Base-by-base conservation (phyloP, 345 rosid genomes). In the Camelina laxa region DNA sequence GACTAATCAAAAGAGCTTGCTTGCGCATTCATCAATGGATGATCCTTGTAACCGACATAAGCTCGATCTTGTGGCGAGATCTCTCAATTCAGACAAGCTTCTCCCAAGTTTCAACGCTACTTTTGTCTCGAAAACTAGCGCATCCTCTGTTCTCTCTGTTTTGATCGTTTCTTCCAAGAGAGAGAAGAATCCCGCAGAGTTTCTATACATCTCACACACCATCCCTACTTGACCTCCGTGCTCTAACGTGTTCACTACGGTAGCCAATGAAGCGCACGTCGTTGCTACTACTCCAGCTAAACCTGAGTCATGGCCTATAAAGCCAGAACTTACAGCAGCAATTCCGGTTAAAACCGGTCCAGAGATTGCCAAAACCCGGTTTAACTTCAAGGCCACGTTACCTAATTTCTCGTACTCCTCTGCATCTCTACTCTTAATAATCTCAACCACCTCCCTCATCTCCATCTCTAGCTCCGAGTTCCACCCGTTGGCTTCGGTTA, bases 401-500 rank as follows among this genome's bases (percentile, higher is more conserved):
- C 87, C 80, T 30, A 85, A 48, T 58, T 67, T 81, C 21, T 45
- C 57, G 50, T 85, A 85, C 15, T 83, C 89, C 17, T 73, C 81
- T 4, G 31, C 60, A 60, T 85, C 89, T 55, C 80, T 81, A 6
- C 45, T 81, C 44, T 81, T 81, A 63, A 82, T 36, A 8, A 81
- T 75, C 30, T 66, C 22, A 9, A 54, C 65, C 0, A 85, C 67
- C 10, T 79, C 83, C 57, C 19, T 79, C 84, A 82, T 79, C 61
- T 83, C 86, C 65, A 41, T 47, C 41, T 85, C 86, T 15, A 70
- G 58, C 27, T 72, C 77, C 5, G 20, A 41, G 31, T 21, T 70
- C 78, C 80, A 82, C 4, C 81, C 80, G 16, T 81, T 81, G 12
- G 11, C 19, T 3, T 15, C 9, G 35, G 63, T 54, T 50, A 21